Conservation (phyloP, 73 alveolate genomes). For the Paramecium biaurelia region DNA sequence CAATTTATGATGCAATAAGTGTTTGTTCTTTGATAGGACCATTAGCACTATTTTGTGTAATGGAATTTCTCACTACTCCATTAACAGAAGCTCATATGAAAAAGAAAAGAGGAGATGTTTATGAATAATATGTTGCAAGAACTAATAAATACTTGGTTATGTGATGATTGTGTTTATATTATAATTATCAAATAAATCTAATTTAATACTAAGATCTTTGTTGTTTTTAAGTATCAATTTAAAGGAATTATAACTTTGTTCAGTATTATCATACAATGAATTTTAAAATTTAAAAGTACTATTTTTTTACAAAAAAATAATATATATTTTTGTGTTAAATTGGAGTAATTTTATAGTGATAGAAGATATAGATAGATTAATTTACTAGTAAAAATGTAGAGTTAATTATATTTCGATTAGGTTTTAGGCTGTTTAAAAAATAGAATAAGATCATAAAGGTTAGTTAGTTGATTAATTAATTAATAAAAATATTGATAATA, state of each 20-base stretch:
- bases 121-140: background rate
- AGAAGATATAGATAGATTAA: too few relatives aligned
- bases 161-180: background rate
- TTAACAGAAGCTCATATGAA: conserved; percentile 39
- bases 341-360: too few relatives aligned
- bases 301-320: too few relatives aligned
- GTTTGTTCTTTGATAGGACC: conserved; percentile 5
- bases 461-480: background rate
- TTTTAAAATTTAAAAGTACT: too few relatives aligned
- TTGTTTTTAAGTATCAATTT: background rate
- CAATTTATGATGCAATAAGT: background rate
- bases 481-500: too few relatives aligned
- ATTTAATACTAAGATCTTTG: background rate
- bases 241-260: too few relatives aligned
- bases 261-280: too few relatives aligned
- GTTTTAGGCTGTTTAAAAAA: too few relatives aligned
- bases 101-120: conserved; percentile 43
- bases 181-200: background rate
- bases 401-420: too few relatives aligned
- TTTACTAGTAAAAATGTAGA: too few relatives aligned
- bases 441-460: too few relatives aligned
- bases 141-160: conserved; percentile 2
- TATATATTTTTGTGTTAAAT: too few relatives aligned
- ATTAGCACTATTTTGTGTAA: background rate
- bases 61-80: conserved; percentile 32